These are phyloP conservation scores for Flaveria brownii DNA, from an alignment of 129 eudicot species.

Conservation along the genomic window DNA sequence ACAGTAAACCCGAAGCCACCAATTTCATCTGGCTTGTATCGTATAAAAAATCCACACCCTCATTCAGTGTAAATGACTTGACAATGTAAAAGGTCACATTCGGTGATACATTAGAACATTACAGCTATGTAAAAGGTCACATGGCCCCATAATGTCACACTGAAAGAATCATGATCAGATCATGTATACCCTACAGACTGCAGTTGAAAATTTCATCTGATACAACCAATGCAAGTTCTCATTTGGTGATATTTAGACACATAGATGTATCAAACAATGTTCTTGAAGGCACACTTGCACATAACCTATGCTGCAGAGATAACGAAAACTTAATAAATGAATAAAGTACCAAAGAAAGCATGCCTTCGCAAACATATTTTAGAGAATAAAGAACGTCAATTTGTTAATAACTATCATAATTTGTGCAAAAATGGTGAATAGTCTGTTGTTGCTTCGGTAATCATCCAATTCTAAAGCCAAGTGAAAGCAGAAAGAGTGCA, in stretches of 20 bases:
- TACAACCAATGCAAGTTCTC: conserved; percentile 25
- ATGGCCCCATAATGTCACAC: conserved; percentile 22
- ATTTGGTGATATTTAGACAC: conserved; percentile 20
- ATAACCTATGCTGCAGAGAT: conserved; percentile 33
- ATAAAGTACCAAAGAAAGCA: not conserved
- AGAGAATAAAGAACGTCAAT: not conserved
- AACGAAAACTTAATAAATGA: not conserved
- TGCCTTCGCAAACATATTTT: not conserved
- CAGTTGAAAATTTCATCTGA: conserved; percentile 13
- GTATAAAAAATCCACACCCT: not conserved
- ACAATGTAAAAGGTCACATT: conserved; percentile 10
- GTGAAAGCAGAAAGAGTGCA: conserved; percentile 3
- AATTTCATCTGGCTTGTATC: not conserved
- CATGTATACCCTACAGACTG: conserved; percentile 4
- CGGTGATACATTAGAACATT: conserved; percentile 14
- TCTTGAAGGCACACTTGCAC: conserved; percentile 23
- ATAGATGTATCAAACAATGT: conserved; percentile 20
- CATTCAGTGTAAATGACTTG: not conserved
- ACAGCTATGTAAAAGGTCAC: conserved; percentile 21
- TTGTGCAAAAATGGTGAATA: conserved; percentile 3
- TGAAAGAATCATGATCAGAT: conserved; percentile 38
- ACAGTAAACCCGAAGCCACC: too few species aligned
- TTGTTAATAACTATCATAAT: conserved; percentile 7
- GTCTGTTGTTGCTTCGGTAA: conserved; percentile 5
- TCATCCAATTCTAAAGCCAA: conserved; percentile 16